Conservation (phyloP, 2,329 filamentous ascomycete genomes). For the Arthrobotrys megalospora region DNA sequence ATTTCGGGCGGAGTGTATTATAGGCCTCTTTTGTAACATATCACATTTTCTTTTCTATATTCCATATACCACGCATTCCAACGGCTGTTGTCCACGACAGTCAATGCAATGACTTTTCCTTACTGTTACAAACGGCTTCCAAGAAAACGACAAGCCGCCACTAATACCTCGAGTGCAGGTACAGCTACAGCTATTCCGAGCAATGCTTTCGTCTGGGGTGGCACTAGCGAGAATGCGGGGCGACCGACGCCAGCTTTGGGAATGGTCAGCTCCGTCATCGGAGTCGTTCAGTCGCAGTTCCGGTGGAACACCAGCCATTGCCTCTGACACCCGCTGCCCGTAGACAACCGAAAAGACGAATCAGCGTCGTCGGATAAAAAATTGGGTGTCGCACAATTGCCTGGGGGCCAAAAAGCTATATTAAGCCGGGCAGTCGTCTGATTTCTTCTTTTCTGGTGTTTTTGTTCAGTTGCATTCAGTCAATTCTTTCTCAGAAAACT, state of each 20-base stretch:
- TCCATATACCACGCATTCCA: background rate
- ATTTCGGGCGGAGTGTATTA: slow-evolving; percentile 32
- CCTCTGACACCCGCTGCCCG: background rate
- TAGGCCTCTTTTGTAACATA: slow-evolving; percentile 29
- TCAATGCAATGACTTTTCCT: background rate
- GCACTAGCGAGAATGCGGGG: slow-evolving; percentile 54
- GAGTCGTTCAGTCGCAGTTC: slow-evolving; percentile 39
- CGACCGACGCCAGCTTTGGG: slow-evolving; percentile 26
- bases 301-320: background rate
- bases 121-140: slow-evolving; percentile 3
- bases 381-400: slow-evolving; percentile 15
- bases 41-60: slow-evolving; percentile 7
- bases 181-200: slow-evolving; percentile 20
- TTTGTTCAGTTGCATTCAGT: background rate
- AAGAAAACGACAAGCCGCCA: slow-evolving; percentile 23
- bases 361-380: slow-evolving; percentile 47
- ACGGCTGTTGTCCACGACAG: background rate
- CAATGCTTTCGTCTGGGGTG: slow-evolving; percentile 24
- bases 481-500: no score
- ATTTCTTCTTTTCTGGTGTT: background rate
- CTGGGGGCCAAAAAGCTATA: slow-evolving; percentile 14
- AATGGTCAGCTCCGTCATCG: slow-evolving; percentile 57
- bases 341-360: slow-evolving; percentile 46
- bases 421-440: slow-evolving; percentile 22
- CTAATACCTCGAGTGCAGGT: slow-evolving; percentile 9